Conservation (phyloP, 78 protist genomes). For the Speleostelium caveatum region DNA sequence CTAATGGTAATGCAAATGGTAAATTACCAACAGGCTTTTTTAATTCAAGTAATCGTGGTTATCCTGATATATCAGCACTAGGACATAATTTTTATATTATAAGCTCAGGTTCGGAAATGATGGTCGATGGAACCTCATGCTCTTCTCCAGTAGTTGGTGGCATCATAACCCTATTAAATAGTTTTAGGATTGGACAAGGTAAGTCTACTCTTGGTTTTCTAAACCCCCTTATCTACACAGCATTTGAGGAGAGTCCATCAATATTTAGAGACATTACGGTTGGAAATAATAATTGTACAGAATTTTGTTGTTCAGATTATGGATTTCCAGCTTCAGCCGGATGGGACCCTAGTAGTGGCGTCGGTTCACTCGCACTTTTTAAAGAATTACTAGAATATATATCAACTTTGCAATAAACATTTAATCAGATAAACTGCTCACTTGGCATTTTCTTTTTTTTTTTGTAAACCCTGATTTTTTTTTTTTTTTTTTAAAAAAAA, state of each 20-base stretch:
- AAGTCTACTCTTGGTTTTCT: conserved; percentile 68
- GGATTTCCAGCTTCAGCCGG: conserved; percentile 76
- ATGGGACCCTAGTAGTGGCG: conserved; percentile 63
- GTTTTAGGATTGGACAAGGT: conserved; percentile 15
- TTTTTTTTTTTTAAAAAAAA: no score
- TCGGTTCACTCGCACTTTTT: conserved; percentile 47
- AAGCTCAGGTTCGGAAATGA: background rate
- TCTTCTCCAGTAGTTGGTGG: conserved; percentile 77
- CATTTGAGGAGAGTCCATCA: background rate
- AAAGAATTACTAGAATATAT: conserved; percentile 9
- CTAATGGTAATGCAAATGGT: no score
- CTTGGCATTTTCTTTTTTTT: no score
- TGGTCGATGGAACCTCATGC: conserved; percentile 69
- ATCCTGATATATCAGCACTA: conserved; percentile 77
- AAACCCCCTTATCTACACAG: conserved; percentile 58
- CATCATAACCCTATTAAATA: conserved; percentile 69
- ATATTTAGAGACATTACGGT: conserved; percentile 49
- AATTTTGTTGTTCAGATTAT: conserved; percentile 24
- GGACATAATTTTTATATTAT: conserved; percentile 63
- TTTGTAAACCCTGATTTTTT: no score
- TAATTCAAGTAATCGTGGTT: conserved; percentile 31
- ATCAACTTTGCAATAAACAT: conserved; percentile 6
- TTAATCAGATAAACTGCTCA: no score
- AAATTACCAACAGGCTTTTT: conserved; percentile 35
- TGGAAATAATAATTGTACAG: conserved; percentile 68